Evolutionary conservation across 1,284 basidiomycete species (phyloP).

Genomic region (Austroboletus novae-zelandiae): DNA sequence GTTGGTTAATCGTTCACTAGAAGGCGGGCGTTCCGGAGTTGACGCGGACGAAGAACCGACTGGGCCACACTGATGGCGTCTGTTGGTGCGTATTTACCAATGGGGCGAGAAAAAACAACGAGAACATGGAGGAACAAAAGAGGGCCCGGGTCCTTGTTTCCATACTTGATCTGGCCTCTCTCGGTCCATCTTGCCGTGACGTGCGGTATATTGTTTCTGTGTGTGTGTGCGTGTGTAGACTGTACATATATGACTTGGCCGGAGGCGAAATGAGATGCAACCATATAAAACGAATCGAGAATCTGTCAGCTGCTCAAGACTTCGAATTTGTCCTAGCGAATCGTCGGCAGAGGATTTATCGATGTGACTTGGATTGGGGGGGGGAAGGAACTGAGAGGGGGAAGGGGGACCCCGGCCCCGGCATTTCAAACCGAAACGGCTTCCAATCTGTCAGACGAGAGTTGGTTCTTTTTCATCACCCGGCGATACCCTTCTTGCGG

Average conservation of each 20-base stretch:
- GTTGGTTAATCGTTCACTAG: background rate
- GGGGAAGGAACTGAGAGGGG: no score
- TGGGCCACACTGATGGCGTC: background rate
- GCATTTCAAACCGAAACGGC: conserved; percentile 20
- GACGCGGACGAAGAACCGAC: background rate
- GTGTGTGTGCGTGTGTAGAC: background rate
- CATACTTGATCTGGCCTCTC: background rate
- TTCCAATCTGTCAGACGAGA: background rate
- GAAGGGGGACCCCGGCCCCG: conserved; percentile 7
- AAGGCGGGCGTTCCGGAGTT: background rate
- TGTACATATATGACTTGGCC: no score
- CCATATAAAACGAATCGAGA: background rate
- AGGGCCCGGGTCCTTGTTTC: background rate
- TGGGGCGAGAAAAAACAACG: background rate
- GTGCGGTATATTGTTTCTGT: background rate
- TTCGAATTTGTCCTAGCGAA: background rate
- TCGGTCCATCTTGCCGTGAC: background rate
- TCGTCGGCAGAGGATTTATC: background rate
- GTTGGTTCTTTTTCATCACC: conserved; percentile 1
- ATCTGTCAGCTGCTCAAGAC: background rate
- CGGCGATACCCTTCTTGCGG: conserved; percentile 12
- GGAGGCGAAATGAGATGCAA: background rate
- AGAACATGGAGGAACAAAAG: background rate
- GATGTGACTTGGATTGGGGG: background rate
- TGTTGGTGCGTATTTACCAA: background rate